Percentiles rank a stretch among this genome's conserved stretches.
phyloP scores from a whole-genome alignment of 176 grass and related monocot species.

The Avena insularis region DNA sequence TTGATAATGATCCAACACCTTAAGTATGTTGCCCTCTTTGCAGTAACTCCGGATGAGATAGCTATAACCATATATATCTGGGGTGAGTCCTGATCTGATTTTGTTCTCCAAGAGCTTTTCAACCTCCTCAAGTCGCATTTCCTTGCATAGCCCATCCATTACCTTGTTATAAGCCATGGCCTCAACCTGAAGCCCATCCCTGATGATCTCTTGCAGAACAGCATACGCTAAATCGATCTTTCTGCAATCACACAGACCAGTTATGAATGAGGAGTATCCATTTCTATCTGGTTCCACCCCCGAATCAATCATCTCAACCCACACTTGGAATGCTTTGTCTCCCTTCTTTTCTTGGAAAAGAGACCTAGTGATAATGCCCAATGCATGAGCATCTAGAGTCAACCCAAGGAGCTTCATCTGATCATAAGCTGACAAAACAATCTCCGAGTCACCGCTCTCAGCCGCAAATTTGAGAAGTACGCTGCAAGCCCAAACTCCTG shows the following conservation, averaged over 20 bases:
- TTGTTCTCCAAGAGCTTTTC: constrained; percentile 77
- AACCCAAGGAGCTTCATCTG: constrained; percentile 51
- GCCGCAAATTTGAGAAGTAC: constrained; percentile 59
- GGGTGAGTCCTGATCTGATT: constrained; percentile 35
- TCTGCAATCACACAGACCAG: constrained; percentile 55
- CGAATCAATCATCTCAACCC: constrained; percentile 53
- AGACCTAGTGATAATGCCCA: constrained; percentile 61
- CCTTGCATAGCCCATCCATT: constrained; percentile 75
- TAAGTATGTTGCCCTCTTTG: constrained; percentile 55
- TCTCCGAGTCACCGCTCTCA: constrained; percentile 34
- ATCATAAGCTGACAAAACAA: constrained; percentile 52
- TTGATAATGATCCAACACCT: constrained; percentile 62
- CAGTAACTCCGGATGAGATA: constrained; percentile 65
- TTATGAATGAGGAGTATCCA: constrained; percentile 61
- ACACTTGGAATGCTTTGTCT: constrained; percentile 51
- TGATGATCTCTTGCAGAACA: constrained; percentile 51
- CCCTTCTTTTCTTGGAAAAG: constrained; percentile 55
- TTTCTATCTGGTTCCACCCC: constrained; percentile 57
- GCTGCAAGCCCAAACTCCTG: constrained; percentile 57
- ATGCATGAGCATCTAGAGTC: constrained; percentile 46
- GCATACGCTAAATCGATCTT: constrained; percentile 54
- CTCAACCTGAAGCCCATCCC: constrained; percentile 45
- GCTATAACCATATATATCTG: constrained; percentile 66
- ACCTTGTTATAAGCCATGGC: constrained; percentile 71
- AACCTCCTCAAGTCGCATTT: constrained; percentile 63